Percentiles rank a stretch among this genome's conserved stretches.
Conservation (phyloP, 2,329 filamentous ascomycete genomes). For the Aspergillus bombycis region DNA sequence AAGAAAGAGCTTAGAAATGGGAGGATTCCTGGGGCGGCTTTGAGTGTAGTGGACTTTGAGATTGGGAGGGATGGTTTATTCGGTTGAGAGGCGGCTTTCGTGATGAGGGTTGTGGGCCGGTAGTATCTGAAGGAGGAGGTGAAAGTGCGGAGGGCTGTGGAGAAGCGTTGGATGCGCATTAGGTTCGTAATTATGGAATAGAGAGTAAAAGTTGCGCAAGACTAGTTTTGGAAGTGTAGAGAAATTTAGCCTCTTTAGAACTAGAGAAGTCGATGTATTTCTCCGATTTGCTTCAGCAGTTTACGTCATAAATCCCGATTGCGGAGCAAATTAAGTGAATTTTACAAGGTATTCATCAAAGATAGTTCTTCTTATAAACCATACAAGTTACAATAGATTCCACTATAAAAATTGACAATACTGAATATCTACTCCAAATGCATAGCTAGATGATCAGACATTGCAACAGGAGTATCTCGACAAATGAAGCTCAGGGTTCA, state of each 20-base stretch:
- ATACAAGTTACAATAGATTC: not conserved
- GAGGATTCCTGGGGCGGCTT: constrained; percentile 77
- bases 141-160: constrained; percentile 23
- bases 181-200: constrained; percentile 10
- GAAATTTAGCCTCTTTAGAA: not conserved
- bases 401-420: not conserved
- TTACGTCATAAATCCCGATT: constrained; percentile 1
- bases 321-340: not conserved
- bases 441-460: not conserved
- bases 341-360: not conserved
- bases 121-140: constrained; percentile 23
- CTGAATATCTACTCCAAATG: not conserved
- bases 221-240: not conserved
- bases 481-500: constrained; percentile 21
- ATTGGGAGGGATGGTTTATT: constrained; percentile 25
- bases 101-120: constrained; percentile 26
- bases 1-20: constrained; percentile 80
- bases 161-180: constrained; percentile 32
- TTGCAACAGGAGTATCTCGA: constrained; percentile 22
- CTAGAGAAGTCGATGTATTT: not conserved
- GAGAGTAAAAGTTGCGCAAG: not conserved
- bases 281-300: not conserved
- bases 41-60: constrained; percentile 44
- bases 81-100: not conserved
- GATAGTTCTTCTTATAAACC: not conserved